phyloP scores from a whole-genome alignment of 345 rosid species.

The Eucalyptus tenuipes region DNA sequence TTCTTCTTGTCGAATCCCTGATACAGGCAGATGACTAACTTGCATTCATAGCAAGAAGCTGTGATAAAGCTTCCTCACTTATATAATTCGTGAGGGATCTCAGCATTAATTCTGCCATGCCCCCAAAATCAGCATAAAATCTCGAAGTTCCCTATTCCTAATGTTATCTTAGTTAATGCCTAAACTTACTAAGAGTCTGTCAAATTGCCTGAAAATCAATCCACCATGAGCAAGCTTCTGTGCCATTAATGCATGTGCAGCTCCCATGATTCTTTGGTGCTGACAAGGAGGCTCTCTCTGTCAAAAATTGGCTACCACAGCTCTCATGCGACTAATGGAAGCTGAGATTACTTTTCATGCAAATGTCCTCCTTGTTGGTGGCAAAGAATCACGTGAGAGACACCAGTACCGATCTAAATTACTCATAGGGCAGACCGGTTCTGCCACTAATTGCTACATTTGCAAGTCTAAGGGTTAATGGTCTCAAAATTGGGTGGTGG shows the following conservation, averaged over 20 bases:
- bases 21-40: background rate
- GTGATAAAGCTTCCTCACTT: background rate
- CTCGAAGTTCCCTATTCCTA: background rate
- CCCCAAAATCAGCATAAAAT: background rate
- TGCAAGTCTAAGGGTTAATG: background rate
- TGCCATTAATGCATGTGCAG: background rate
- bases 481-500: background rate
- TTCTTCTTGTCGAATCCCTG: background rate
- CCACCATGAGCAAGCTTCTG: background rate
- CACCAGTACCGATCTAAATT: background rate
- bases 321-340: background rate
- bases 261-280: background rate
- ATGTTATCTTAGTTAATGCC: background rate
- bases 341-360: background rate
- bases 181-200: background rate
- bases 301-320: background rate
- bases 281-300: background rate
- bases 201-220: background rate
- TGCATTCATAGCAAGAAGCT: background rate
- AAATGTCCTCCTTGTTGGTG: background rate
- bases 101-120: background rate
- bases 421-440: background rate
- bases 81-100: background rate
- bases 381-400: background rate
- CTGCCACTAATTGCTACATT: background rate